A percentile compares a stretch with the other conserved stretches of the same genome.
These are phyloP conservation scores for Rhizopogon roseolus DNA, from an alignment of 768 basidiomycete genomes.

Conservation along the genomic window DNA sequence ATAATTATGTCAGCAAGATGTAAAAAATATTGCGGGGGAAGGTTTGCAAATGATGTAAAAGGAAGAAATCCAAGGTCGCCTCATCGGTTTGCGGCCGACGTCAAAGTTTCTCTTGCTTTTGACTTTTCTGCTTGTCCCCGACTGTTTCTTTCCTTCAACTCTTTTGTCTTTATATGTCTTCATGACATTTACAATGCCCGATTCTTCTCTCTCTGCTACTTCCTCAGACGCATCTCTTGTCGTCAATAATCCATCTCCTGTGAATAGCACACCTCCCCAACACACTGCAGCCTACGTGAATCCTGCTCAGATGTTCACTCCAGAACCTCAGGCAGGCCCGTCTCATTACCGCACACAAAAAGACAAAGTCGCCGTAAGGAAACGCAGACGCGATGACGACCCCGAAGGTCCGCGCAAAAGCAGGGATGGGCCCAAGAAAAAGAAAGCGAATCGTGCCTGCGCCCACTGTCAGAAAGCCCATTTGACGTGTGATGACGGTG, in stretches of 20 bases:
- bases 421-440: conserved; percentile 84
- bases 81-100: conserved; percentile 17
- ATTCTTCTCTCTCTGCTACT: background rate
- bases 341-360: conserved; percentile 22
- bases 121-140: background rate
- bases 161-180: conserved; percentile 6
- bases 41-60: conserved; percentile 7
- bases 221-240: conserved; percentile 7
- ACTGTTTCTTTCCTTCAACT: too few species aligned
- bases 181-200: conserved; percentile 7
- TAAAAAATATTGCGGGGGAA: background rate
- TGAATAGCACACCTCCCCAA: conserved; percentile 9
- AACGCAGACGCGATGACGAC: conserved; percentile 61
- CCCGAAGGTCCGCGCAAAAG: conserved; percentile 56
- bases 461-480: conserved; percentile 97
- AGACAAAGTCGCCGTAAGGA: conserved; percentile 37
- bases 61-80: conserved; percentile 4
- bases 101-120: conserved; percentile 7
- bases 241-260: conserved; percentile 3
- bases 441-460: conserved; percentile 92
- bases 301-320: conserved; percentile 34
- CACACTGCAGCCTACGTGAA: conserved; percentile 32
- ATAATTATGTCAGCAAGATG: conserved; percentile 5
- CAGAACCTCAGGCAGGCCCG: conserved; percentile 33
- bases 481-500: conserved; percentile 97